A percentile compares a stretch with the other conserved stretches of the same genome.
phyloP scores from a whole-genome alignment of 441 rosid genomes.

The Populus hybrid region DNA sequence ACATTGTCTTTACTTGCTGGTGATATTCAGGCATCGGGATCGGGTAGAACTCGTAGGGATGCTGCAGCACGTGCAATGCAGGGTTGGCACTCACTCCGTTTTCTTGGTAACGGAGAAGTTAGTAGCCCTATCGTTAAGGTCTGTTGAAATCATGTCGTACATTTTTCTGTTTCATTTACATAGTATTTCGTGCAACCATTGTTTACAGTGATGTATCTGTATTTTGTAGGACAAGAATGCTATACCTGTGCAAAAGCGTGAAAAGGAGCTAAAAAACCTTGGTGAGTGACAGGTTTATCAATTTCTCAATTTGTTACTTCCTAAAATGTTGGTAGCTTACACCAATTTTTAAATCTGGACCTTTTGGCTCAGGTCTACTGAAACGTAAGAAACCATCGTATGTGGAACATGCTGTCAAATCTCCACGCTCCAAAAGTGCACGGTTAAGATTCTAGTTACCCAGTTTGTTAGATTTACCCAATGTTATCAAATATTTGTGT shows the following conservation, averaged over 20 bases:
- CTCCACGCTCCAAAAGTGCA: slow-evolving; percentile 34
- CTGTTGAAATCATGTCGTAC: slow-evolving; percentile 11
- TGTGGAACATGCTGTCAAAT: slow-evolving; percentile 35
- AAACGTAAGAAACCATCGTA: slow-evolving; percentile 49
- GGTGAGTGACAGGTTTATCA: slow-evolving; percentile 34
- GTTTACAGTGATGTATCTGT: slow-evolving; percentile 8
- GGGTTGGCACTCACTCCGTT: slow-evolving; percentile 77
- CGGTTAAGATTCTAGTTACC: slow-evolving; percentile 35
- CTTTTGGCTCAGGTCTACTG: slow-evolving; percentile 35
- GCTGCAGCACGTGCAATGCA: slow-evolving; percentile 89
- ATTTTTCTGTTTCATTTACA: not conserved
- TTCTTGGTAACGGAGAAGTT: slow-evolving; percentile 61
- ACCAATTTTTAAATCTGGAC: slow-evolving; percentile 3
- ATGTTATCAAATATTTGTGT: not conserved
- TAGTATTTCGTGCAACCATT: not conserved
- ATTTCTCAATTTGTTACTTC: not conserved
- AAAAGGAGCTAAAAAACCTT: slow-evolving; percentile 58
- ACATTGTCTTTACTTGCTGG: slow-evolving; percentile 25
- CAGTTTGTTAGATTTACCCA: not conserved
- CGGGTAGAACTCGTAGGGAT: slow-evolving; percentile 66
- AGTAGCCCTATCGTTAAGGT: slow-evolving; percentile 45
- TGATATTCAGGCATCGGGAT: slow-evolving; percentile 47
- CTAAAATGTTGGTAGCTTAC: not conserved
- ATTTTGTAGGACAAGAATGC: slow-evolving; percentile 49
- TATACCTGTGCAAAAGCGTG: slow-evolving; percentile 44